Percentiles rank a stretch among this genome's conserved stretches.
These are phyloP conservation scores for Linderina pennispora DNA, from an alignment of 192 early-diverging fungal genomes.

Conservation along the genomic window DNA sequence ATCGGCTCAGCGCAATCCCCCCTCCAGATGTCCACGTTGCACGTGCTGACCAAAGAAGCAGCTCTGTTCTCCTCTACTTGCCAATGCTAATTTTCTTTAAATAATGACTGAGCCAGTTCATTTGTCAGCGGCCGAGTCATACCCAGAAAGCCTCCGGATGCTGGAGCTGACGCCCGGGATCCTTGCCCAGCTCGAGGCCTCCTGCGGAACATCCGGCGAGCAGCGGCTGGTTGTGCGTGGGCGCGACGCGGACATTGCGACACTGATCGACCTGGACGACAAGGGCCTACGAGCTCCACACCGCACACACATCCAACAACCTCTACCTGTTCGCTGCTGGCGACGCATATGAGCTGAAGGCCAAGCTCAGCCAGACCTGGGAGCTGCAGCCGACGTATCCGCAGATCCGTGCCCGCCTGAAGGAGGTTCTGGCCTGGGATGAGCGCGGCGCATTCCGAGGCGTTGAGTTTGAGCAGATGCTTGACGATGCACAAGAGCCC, in stretches of 20 bases:
- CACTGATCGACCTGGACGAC: conserved; percentile 20
- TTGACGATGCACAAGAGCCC: not conserved
- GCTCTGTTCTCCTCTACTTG: no score
- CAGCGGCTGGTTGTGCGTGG: conserved; percentile 24
- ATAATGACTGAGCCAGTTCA: no score
- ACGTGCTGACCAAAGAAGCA: no score
- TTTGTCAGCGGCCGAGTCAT: no score
- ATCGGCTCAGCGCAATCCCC: no score
- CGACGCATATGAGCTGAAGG: conserved; percentile 10
- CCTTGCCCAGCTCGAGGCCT: conserved; percentile 22
- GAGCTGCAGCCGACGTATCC: conserved; percentile 33
- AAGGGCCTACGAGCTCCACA: conserved; percentile 26
- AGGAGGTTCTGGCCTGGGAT: conserved; percentile 34
- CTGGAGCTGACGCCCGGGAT: conserved; percentile 34
- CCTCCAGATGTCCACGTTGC: no score
- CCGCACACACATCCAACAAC: conserved; percentile 42
- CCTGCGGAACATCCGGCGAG: not conserved
- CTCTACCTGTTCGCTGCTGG: conserved; percentile 24
- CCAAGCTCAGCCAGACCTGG: conserved; percentile 36
- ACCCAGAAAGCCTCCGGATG: conserved; percentile 35
- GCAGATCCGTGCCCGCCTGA: conserved; percentile 23
- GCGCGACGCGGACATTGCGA: conserved; percentile 24
- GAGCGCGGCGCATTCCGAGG: conserved; percentile 33
- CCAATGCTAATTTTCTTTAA: no score
- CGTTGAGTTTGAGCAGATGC: conserved; percentile 26